Evolutionary conservation across 2,329 filamentous ascomycete genomes (phyloP).

Genomic region (Penicillium carneum): DNA sequence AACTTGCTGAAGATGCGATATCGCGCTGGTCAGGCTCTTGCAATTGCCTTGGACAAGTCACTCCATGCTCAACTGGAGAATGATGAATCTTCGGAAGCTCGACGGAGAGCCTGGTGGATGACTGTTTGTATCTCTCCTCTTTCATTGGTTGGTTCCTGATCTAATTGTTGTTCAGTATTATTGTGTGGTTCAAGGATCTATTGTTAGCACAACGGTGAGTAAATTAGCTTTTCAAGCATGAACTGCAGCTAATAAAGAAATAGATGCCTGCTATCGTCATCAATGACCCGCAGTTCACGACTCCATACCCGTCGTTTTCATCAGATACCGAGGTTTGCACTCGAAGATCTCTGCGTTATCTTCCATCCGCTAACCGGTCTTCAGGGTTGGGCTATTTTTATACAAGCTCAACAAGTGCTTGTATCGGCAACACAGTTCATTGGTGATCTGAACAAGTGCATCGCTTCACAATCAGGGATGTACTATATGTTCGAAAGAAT

Average conservation of each 20-base stretch:
- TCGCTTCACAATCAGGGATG: slow-evolving; percentile 47
- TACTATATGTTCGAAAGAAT: slow-evolving; percentile 52
- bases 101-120: slow-evolving; percentile 58
- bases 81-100: slow-evolving; percentile 51
- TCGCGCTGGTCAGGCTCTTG: slow-evolving; percentile 54
- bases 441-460: slow-evolving; percentile 50
- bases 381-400: slow-evolving; percentile 54
- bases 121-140: slow-evolving; percentile 44
- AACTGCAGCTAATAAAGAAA: slow-evolving; percentile 21
- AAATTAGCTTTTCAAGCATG: not conserved
- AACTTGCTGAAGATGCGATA: slow-evolving; percentile 57
- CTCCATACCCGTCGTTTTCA: slow-evolving; percentile 51
- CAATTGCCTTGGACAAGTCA: slow-evolving; percentile 54
- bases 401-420: slow-evolving; percentile 54
- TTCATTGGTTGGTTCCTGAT: not conserved
- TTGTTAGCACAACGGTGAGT: slow-evolving; percentile 54
- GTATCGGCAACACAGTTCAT: slow-evolving; percentile 53
- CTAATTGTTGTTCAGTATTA: slow-evolving; percentile 47
- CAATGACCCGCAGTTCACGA: slow-evolving; percentile 55
- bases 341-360: not conserved
- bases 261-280: slow-evolving; percentile 53
- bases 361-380: slow-evolving; percentile 26
- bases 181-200: slow-evolving; percentile 54
- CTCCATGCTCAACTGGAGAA: slow-evolving; percentile 49
- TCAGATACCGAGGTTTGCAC: slow-evolving; percentile 51